Evolutionary conservation across 371 early-diverging fungal species (phyloP), one percentile per base, ranked within the genome.

Genomic region (Mortierella sp.): DNA sequence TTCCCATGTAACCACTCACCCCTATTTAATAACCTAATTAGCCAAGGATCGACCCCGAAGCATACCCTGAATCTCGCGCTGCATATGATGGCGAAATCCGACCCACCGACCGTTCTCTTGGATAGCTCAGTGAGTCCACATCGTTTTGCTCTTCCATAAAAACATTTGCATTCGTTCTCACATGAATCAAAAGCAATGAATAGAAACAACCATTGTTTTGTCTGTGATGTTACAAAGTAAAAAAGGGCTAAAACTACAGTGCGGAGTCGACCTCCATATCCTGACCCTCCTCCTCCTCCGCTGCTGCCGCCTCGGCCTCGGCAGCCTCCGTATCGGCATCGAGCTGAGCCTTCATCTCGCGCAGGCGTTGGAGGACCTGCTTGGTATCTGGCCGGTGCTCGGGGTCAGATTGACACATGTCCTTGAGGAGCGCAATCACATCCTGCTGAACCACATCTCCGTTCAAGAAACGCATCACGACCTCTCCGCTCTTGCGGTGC

Each of bases 391-490:
- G 90, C 28, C 90, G 57, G 51, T 72, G 78, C 3, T 69, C 70
- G 0, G 88, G 86, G 53, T 85, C 83, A 19, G 74, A 44, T 14
- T 88, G 78, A 21, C 87, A 80, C 87, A 88, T 80, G 24, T 80
- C 87, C 64, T 83, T 82, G 14, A 90, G 74, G 31, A 90, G 51
- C 48, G 73, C 55, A 19, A 86, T 73, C 9, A 90, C 75, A 24
- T 74, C 76, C 10, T 53, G 59, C 19, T 51, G 77, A 28, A 90
- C 90, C 2, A 77, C 69, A 44, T 90, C 90, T 16, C 89, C 90
- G n/a, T 88, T 88, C 76, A 85, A 72, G 72, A 84, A 89, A 21
- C 88, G 73, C 88, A 89, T 82, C 28, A 85, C 79, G 6, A 75
- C 77, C 61, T 82, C 86, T 14, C 80, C 82, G 34, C 82, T 82